Evolutionary conservation across 345 rosid genomes (phyloP), one percentile per base, ranked within the genome.

Genomic region (Conringia planisiliqua): DNA sequence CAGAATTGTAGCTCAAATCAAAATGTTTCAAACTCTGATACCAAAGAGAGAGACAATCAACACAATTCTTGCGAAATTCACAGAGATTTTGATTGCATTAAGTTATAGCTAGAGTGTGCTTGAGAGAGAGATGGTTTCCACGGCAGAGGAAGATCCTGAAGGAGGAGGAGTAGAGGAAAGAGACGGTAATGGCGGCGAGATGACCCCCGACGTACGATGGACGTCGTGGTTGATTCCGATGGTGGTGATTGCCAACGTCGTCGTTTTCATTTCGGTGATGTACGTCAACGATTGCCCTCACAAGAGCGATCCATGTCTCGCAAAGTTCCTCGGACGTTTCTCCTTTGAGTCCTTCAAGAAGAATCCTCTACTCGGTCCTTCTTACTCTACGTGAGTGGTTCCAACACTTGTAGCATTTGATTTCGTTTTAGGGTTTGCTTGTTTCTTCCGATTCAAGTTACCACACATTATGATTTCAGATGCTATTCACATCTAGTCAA

Each of bases 281-380:
- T 90, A 82, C 82, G 71, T 85, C 79, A 95, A 95, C 82, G 82
- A 95, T 62, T 95, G 99, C 64, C 97, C 99, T 63, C 82, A 84
- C 44, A 54, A 82, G 33, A 29, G 29, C 62, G 50, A 85, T 24
- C 71, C 80, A 6, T 95, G 99, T 57, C 88, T 86, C 26, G 93
- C 85, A 6, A 85, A 72, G 82, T 85, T 90, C 69, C 88, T 95
- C 7, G 90, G 93, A 27, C 84, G 97, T 77, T 36, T 90, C 59
- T 88, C 96, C 1, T 92, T 94, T 72, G 83, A 91, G 85, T 93
- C 98, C 29, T 79, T 86, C 66, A 85, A 75, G 71, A 85, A 83
- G 27, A 94, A 94, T 43, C 97, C 93, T 72, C 86, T 92, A 26
- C 86, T 94, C 24, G 97, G 97, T n/a, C 97, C 97, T 4, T 94